Evolutionary conservation across 23 red algal species (phyloP).

Genomic region (Cyanidiococcus yangmingshanensis): DNA sequence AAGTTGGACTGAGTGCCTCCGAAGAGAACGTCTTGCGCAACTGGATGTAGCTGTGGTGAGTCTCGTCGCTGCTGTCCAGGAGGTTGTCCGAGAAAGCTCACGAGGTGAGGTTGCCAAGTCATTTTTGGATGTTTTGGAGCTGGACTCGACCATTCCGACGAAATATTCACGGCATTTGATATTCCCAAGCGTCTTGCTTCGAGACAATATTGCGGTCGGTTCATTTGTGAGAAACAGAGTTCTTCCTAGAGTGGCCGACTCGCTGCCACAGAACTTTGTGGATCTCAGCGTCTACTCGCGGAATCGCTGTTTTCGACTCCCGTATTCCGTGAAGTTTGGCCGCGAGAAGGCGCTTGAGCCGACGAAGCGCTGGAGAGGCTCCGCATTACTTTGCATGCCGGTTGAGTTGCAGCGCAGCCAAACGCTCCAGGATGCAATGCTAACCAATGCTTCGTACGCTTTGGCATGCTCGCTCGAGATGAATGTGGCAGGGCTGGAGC

Average conservation of each 20-base stretch:
- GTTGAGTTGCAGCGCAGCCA: neutral
- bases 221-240: constrained; percentile 44
- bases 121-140: constrained; percentile 27
- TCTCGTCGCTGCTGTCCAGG: neutral
- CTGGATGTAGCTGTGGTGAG: neutral
- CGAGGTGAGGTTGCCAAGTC: neutral
- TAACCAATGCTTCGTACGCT: neutral
- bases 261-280: constrained; percentile 27
- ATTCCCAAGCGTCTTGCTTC: constrained; percentile 39
- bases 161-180: constrained; percentile 63
- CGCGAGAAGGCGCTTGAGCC: constrained; percentile 15
- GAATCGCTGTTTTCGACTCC: constrained; percentile 76
- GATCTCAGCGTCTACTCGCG: constrained; percentile 75
- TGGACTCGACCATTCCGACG: constrained; percentile 40
- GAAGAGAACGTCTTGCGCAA: neutral
- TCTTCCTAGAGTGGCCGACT: neutral
- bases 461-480: neutral
- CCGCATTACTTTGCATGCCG: neutral
- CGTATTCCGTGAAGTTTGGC: constrained; percentile 67
- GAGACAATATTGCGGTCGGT: constrained; percentile 28
- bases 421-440: neutral
- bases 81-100: neutral
- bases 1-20: neutral
- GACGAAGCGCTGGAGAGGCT: neutral
- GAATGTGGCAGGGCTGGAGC: neutral